These are phyloP conservation scores for Senna tora DNA, from an alignment of 306 rosid genomes.

Conservation along the genomic window DNA sequence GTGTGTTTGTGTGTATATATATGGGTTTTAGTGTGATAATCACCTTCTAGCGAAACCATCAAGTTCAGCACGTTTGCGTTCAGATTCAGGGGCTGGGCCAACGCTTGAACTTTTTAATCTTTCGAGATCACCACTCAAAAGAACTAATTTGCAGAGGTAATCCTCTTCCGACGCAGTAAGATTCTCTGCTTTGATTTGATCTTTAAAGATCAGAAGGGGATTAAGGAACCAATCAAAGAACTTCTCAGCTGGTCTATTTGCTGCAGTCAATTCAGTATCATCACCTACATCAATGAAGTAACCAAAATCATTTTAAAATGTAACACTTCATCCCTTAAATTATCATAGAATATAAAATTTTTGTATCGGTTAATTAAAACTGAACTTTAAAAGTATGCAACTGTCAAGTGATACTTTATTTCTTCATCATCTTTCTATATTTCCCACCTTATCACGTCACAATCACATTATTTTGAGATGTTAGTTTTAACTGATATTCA, in stretches of 20 bases:
- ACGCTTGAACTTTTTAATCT: constrained; percentile 57
- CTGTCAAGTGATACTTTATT: no score
- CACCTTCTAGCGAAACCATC: constrained; percentile 93
- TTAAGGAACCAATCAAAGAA: constrained; percentile 88
- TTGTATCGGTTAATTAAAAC: no score
- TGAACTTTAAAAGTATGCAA: no score
- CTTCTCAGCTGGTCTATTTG: constrained; percentile 77
- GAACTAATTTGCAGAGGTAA: constrained; percentile 73
- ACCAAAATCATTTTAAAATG: constrained; percentile 18
- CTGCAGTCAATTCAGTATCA: constrained; percentile 69
- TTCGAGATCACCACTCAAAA: constrained; percentile 67
- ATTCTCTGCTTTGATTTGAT: constrained; percentile 87
- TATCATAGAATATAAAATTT: no score
- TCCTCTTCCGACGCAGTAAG: constrained; percentile 78
- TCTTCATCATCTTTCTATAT: no score
- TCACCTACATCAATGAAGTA: constrained; percentile 56
- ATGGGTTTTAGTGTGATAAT: not conserved
- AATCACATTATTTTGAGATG: no score
- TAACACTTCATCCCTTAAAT: no score
- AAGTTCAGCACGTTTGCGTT: constrained; percentile 83
- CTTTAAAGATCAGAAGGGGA: constrained; percentile 86
- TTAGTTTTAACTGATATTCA: no score
- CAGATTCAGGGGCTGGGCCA: constrained; percentile 71
- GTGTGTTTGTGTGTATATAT: no score
- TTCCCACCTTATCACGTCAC: no score